A percentile compares a stretch with the other conserved stretches of the same genome.
Evolutionary conservation across 768 basidiomycete species (phyloP).

Genomic region (Pulveroboletus frians): DNA sequence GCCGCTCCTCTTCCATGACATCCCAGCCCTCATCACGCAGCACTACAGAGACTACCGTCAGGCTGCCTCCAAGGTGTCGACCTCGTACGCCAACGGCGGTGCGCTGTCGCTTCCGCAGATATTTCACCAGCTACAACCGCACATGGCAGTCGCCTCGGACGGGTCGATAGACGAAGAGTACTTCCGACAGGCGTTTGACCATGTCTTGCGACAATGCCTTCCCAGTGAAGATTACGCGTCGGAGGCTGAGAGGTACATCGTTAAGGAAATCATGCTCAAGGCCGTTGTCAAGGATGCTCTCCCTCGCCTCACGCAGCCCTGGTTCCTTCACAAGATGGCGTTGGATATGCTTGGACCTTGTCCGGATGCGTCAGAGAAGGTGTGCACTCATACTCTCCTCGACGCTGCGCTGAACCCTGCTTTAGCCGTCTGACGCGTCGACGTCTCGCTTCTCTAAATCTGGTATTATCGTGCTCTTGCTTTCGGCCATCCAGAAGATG

Average conservation of each 20-base stretch:
- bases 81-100: constrained; percentile 68
- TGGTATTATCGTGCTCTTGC: constrained; percentile 57
- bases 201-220: constrained; percentile 66
- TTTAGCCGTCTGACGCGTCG: constrained; percentile 19
- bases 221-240: constrained; percentile 76
- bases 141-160: constrained; percentile 69
- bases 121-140: constrained; percentile 80
- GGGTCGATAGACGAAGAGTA: constrained; percentile 71
- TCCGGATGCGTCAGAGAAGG: constrained; percentile 25
- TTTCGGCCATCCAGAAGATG: constrained; percentile 68
- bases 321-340: constrained; percentile 78
- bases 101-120: constrained; percentile 57
- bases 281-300: constrained; percentile 64
- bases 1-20: constrained; percentile 53
- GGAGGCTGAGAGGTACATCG: constrained; percentile 66
- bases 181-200: constrained; percentile 73
- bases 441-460: constrained; percentile 40
- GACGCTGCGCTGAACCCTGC: background rate
- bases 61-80: constrained; percentile 54
- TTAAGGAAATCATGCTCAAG: constrained; percentile 80
- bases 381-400: background rate
- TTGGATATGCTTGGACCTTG: constrained; percentile 59
- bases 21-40: constrained; percentile 64
- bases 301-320: constrained; percentile 74
- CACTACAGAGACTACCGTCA: constrained; percentile 78